These are phyloP conservation scores for Nemania abortiva DNA, from an alignment of 2,329 filamentous ascomycete genomes.

Conservation along the genomic window DNA sequence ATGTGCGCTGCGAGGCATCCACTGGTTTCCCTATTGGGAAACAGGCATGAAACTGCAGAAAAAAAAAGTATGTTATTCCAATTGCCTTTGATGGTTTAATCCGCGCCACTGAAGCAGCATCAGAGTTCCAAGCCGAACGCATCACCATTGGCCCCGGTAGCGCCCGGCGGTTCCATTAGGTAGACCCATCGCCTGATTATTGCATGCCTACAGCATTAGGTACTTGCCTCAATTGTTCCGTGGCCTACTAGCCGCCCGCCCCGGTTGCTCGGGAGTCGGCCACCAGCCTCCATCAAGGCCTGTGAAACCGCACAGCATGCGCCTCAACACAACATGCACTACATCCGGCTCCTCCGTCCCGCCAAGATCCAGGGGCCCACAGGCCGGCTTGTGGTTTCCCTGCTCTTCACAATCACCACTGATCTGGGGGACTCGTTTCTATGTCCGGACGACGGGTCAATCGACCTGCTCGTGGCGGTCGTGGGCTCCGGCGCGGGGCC, in stretches of 20 bases:
- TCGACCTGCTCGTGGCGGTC: slow-evolving; percentile 58
- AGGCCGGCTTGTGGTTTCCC: slow-evolving; percentile 36
- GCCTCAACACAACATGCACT: slow-evolving; percentile 65
- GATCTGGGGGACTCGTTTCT: slow-evolving; percentile 69
- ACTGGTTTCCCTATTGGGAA: slow-evolving; percentile 1
- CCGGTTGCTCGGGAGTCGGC: not conserved
- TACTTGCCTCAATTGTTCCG: not conserved
- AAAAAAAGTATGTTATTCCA: too few species aligned
- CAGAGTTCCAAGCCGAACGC: not conserved
- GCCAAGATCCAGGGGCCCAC: slow-evolving; percentile 53
- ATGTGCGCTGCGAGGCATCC: slow-evolving; percentile 7
- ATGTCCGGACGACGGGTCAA: slow-evolving; percentile 56
- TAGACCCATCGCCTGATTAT: not conserved
- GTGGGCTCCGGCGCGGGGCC: slow-evolving; percentile 46
- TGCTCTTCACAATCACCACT: slow-evolving; percentile 68
- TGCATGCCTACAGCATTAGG: too few species aligned
- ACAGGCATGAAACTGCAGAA: not conserved
- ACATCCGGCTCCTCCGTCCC: slow-evolving; percentile 66
- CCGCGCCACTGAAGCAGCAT: not conserved
- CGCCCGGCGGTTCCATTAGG: not conserved
- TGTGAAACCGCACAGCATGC: not conserved
- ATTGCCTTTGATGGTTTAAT: too few species aligned
- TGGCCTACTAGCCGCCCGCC: not conserved
- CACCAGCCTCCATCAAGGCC: not conserved
- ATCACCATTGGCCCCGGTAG: too few species aligned